Evolutionary conservation across 176 grass and related monocot species (phyloP).

Genomic region (Poa annua): DNA sequence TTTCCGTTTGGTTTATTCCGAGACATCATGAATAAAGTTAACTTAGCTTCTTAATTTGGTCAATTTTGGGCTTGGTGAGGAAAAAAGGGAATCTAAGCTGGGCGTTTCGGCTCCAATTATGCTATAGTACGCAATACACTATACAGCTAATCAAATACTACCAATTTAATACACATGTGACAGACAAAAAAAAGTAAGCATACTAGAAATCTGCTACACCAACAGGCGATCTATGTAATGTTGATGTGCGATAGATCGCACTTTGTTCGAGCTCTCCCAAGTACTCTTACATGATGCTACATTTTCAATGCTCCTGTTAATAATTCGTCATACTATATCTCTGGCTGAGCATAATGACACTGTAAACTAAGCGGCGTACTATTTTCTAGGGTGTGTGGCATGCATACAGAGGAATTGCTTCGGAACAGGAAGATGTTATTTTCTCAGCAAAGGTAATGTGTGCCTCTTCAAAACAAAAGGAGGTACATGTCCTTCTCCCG

Average conservation of each 20-base stretch:
- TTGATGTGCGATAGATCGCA: background rate
- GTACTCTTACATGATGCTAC: background rate
- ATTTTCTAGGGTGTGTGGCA: conserved; percentile 68
- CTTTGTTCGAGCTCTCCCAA: background rate
- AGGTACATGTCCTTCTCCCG: conserved; percentile 65
- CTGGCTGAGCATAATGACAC: background rate
- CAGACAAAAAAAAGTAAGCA: background rate
- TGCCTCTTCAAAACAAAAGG: conserved; percentile 55
- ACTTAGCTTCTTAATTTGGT: conserved; percentile 4
- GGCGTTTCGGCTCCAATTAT: background rate
- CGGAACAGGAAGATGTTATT: conserved; percentile 59
- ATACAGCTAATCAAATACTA: too few species aligned
- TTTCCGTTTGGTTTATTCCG: background rate
- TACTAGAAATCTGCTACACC: background rate
- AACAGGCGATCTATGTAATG: background rate
- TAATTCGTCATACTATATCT: background rate
- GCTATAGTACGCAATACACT: background rate
- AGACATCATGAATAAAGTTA: background rate
- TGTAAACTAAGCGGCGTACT: conserved; percentile 1
- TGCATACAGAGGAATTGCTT: conserved; percentile 66
- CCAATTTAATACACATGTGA: background rate
- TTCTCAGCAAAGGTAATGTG: conserved; percentile 54
- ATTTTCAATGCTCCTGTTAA: background rate
- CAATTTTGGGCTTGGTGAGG: background rate
- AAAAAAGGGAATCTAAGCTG: background rate